Conservation (phyloP, 768 basidiomycete species). For the Serendipita sp. region DNA sequence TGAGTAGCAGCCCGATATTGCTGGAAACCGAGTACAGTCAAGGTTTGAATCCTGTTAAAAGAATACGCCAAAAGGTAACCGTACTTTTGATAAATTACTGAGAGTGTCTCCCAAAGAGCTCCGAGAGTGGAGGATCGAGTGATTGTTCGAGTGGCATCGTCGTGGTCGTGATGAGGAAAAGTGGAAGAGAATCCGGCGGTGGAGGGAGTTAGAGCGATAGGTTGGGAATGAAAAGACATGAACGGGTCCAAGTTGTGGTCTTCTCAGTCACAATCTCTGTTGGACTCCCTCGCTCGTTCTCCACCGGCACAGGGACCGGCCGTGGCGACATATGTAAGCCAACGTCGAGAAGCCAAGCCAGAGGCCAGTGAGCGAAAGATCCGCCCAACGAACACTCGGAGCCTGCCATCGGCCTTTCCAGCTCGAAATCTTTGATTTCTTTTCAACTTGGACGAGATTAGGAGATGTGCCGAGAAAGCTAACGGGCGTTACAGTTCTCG, state of each 20-base stretch:
- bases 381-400: too few species aligned
- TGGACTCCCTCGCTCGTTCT: too few species aligned
- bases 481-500: too few species aligned
- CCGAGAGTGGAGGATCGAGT: not conserved
- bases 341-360: too few species aligned
- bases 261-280: too few species aligned
- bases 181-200: slow-evolving; percentile 2
- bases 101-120: not conserved
- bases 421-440: too few species aligned
- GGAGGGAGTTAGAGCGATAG: slow-evolving; percentile 4
- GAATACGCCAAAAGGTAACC: not conserved
- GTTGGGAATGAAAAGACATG: slow-evolving; percentile 1
- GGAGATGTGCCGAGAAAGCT: too few species aligned
- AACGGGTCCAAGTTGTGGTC: not conserved
- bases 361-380: too few species aligned
- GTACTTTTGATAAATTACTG: not conserved
- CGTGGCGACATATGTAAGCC: too few species aligned
- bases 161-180: not conserved
- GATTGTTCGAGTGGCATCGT: not conserved
- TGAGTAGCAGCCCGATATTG: slow-evolving; percentile 46
- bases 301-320: too few species aligned
- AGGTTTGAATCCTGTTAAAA: not conserved
- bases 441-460: too few species aligned
- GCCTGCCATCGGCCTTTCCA: too few species aligned
- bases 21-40: not conserved